These are phyloP conservation scores for Dryadomyces sulphureus DNA, from an alignment of 2,329 filamentous ascomycete species.

Conservation along the genomic window DNA sequence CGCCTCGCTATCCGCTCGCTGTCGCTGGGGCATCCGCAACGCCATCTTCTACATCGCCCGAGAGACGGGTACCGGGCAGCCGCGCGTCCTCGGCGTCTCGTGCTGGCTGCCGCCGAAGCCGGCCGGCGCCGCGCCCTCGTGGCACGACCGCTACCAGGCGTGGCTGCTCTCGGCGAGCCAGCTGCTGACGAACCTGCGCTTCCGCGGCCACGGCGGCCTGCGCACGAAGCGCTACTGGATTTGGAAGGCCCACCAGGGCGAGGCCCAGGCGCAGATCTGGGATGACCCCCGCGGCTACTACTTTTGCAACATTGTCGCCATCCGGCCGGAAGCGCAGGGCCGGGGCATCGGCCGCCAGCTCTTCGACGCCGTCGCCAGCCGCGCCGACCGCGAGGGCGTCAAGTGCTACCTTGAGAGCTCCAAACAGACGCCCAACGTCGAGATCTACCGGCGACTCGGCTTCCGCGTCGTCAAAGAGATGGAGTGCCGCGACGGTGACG, in stretches of 20 bases:
- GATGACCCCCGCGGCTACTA: background rate
- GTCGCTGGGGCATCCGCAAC: background rate
- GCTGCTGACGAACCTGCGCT: background rate
- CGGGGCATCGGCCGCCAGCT: background rate
- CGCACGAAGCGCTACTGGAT: background rate
- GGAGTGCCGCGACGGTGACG: background rate
- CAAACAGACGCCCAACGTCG: background rate
- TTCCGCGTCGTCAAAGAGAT: background rate
- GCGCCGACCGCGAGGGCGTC: background rate
- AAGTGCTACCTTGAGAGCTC: background rate
- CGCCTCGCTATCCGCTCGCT: background rate
- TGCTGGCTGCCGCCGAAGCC: background rate
- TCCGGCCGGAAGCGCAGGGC: background rate
- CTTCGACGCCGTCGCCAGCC: background rate
- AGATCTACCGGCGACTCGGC: background rate
- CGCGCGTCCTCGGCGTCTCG: background rate
- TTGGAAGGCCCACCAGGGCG: background rate
- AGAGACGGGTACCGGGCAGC: background rate
- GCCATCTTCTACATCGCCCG: background rate
- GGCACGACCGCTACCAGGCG: background rate
- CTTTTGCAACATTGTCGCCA: background rate
- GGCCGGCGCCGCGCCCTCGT: background rate
- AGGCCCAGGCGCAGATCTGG: conserved; percentile 1
- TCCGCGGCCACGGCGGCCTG: background rate
- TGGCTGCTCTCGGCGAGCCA: background rate